Conservation (phyloP, 225 moss, liverwort and hornwort genomes). For the Lunularia cruciata region DNA sequence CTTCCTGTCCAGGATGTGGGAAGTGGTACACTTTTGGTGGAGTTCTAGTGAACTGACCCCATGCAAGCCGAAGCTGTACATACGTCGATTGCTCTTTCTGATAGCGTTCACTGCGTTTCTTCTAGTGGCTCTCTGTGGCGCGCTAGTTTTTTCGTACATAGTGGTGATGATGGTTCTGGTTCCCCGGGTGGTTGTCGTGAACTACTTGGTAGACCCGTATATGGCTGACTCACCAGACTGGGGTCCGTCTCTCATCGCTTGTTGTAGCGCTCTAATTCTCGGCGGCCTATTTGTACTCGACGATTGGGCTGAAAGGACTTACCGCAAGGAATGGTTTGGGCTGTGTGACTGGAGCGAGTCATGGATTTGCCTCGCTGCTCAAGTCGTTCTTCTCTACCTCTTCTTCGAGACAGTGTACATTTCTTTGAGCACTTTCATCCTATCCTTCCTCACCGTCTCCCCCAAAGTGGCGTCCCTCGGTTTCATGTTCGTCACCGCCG, state of each 20-base stretch:
- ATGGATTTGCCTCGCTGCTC: conserved; percentile 18
- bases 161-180: conserved; percentile 19
- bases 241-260: conserved; percentile 24
- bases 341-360: conserved; percentile 23
- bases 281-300: conserved; percentile 19
- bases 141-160: conserved; percentile 3
- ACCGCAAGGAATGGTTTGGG: conserved; percentile 29
- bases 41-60: conserved; percentile 21
- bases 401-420: conserved; percentile 30
- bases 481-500: conserved; percentile 4
- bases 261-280: conserved; percentile 19
- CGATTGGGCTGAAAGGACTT: conserved; percentile 21
- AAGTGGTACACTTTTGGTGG: conserved; percentile 21
- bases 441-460: conserved; percentile 18
- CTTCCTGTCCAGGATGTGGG: conserved; percentile 20
- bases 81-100: conserved; percentile 11
- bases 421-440: conserved; percentile 27
- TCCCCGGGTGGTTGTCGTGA: conserved; percentile 26
- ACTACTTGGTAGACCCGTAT: conserved; percentile 22
- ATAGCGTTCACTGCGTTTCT: not conserved
- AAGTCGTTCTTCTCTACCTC: conserved; percentile 22
- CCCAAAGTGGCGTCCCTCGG: conserved; percentile 18
- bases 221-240: conserved; percentile 21
- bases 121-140: not conserved
- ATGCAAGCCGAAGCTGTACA: conserved; percentile 15